Percentiles rank a stretch among this genome's conserved stretches.
These are phyloP conservation scores for Pittosporum tobira DNA, from an alignment of 129 eudicot genomes.

Conservation along the genomic window DNA sequence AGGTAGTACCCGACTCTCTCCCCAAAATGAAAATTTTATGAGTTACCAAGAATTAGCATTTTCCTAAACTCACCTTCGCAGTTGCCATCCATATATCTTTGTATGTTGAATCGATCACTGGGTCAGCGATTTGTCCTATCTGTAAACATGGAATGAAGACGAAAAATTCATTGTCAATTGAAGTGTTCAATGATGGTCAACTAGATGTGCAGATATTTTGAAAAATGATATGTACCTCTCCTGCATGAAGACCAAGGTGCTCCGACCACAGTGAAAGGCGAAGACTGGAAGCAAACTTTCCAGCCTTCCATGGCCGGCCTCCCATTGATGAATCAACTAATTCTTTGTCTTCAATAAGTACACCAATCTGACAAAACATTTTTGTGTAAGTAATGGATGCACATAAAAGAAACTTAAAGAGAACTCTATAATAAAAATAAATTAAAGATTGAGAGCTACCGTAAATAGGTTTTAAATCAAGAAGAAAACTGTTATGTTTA, in stretches of 20 bases:
- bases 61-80: constrained; percentile 55
- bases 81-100: constrained; percentile 97
- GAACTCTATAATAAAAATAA: too few relatives aligned
- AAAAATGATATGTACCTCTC: constrained; percentile 41
- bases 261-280: constrained; percentile 94
- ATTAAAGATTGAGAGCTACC: not conserved
- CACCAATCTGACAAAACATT: constrained; percentile 62
- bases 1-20: too few relatives aligned
- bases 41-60: too few relatives aligned
- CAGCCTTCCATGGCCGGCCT: constrained; percentile 85
- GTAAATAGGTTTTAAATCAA: not conserved
- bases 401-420: constrained; percentile 2
- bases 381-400: not conserved
- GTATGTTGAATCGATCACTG: constrained; percentile 83
- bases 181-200: not conserved
- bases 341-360: constrained; percentile 91
- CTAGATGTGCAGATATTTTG: not conserved
- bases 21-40: too few relatives aligned
- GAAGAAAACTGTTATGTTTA: not conserved
- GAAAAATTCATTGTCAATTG: constrained; percentile 4
- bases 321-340: constrained; percentile 69
- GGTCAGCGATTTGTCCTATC: constrained; percentile 67
- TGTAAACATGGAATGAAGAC: constrained; percentile 20
- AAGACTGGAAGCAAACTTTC: constrained; percentile 84
- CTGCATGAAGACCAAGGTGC: constrained; percentile 82